phyloP scores from a whole-genome alignment of 208 protist species.

The Acanthamoeba lenticulata region DNA sequence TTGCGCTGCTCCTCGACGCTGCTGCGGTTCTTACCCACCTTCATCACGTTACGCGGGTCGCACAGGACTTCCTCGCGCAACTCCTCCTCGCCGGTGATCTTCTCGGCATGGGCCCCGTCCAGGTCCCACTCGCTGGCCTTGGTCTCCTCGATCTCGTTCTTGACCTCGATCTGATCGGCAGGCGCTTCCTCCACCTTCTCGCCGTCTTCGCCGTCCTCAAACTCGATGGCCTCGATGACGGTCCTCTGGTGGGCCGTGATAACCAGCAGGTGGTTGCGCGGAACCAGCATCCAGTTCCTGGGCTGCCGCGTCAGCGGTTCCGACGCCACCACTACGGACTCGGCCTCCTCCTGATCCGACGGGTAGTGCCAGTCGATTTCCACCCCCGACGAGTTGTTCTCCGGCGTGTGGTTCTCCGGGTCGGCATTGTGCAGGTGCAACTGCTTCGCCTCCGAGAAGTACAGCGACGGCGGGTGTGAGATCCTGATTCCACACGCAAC shows the following conservation, averaged over 20 bases:
- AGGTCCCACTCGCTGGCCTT: slow-evolving; percentile 48
- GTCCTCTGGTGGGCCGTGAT: slow-evolving; percentile 43
- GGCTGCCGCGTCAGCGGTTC: slow-evolving; percentile 39
- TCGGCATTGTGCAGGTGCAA: not conserved
- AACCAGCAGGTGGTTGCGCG: slow-evolving; percentile 39
- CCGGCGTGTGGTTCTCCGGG: no score
- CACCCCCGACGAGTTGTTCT: not conserved
- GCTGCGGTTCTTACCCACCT: slow-evolving; percentile 40
- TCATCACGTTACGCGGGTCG: slow-evolving; percentile 40
- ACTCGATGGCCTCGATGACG: slow-evolving; percentile 50
- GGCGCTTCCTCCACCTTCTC: slow-evolving; percentile 22
- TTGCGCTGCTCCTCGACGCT: slow-evolving; percentile 33
- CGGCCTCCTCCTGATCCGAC: not conserved
- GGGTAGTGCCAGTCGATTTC: slow-evolving; percentile 55
- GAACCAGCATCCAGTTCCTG: slow-evolving; percentile 54
- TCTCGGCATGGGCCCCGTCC: not conserved
- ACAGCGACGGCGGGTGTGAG: slow-evolving; percentile 38
- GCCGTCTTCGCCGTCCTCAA: not conserved
- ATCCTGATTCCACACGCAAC: not conserved
- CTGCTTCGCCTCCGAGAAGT: slow-evolving; percentile 57
- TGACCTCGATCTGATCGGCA: slow-evolving; percentile 28
- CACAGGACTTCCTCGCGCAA: slow-evolving; percentile 4
- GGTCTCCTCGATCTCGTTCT: slow-evolving; percentile 47
- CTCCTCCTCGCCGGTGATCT: slow-evolving; percentile 44
- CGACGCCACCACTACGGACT: slow-evolving; percentile 53